Evolutionary conservation across 1,284 basidiomycete genomes (phyloP), one percentile per base, ranked within the genome.

Genomic region (Wolfiporia cocos): DNA sequence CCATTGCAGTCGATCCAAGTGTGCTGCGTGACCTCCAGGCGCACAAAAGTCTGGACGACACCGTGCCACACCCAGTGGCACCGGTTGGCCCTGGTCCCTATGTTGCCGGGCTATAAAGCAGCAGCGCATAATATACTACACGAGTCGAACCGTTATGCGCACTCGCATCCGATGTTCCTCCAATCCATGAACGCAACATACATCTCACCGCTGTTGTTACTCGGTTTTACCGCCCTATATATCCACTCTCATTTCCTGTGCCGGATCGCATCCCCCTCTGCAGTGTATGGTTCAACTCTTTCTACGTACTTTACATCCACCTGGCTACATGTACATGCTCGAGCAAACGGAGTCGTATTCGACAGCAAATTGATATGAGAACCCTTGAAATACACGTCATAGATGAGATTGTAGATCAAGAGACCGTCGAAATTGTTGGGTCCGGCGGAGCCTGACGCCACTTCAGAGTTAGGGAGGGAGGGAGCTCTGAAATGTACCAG

Each of bases 21-120:
- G 92, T 94, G 24, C 69, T 93, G 55, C 81, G 85, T 31, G 92
- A 94, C 68, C 70, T 95, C 39, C 88, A 93, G 65, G 83, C 84
- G 18, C 88, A 91, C 61, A 73, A 83, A 64, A 92, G 81, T 67
- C 72, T 91, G 50, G 88, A 91, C 41, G 81, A 86, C 42, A 46
- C 49, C 26, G 52, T 54, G 26, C 32, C 42, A 11, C 32, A 11
- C 50, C 49, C 11, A 26, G 19, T 15, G 47, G 42, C 19, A 41
- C 45, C 17, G 41, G 44, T 28, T 48, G 20, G 11, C 17, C 21
- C 14, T 12, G 26, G 18, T n/a, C n/a, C n/a, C n/a, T n/a, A n/a
- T n/a, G n/a, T n/a, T n/a, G n/a, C n/a, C n/a, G n/a, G n/a, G n/a
- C n/a, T n/a, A n/a, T n/a, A n/a, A n/a, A n/a, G n/a, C n/a, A n/a